These are phyloP conservation scores for Leishmania turanica DNA, from an alignment of 208 protist species.

Conservation along the genomic window DNA sequence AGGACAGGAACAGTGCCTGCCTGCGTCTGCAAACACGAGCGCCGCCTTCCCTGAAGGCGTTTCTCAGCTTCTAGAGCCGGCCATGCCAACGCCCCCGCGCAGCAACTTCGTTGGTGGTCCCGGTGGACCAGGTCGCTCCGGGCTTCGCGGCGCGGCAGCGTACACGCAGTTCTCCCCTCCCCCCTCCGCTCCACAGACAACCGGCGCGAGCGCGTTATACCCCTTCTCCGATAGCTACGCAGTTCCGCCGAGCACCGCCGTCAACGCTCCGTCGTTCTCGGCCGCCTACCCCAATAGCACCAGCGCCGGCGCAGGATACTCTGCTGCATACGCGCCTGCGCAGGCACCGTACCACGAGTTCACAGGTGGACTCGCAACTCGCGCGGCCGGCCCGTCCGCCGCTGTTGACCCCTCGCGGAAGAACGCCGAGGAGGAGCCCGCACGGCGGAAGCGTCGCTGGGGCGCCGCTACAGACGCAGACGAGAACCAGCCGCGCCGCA, in stretches of 20 bases:
- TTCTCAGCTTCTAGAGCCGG: conserved; percentile 11
- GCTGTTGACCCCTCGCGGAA: conserved; percentile 1
- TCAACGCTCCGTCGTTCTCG: conserved; percentile 31
- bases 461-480: not conserved
- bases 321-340: not conserved
- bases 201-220: conserved; percentile 25
- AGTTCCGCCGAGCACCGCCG: conserved; percentile 13
- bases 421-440: conserved; percentile 1
- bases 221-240: conserved; percentile 28
- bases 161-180: conserved; percentile 19
- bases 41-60: conserved; percentile 32
- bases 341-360: not conserved
- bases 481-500: conserved; percentile 7
- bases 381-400: not conserved
- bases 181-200: conserved; percentile 24
- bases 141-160: not conserved
- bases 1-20: conserved; percentile 2
- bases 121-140: conserved; percentile 30
- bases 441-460: conserved; percentile 18
- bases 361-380: not conserved
- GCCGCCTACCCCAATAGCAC: conserved; percentile 2
- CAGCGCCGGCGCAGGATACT: not conserved
- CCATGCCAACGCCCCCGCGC: conserved; percentile 7
- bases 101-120: conserved; percentile 36
- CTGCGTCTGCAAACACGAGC: conserved; percentile 25